Conservation (phyloP, 768 basidiomycete species). For the Favolaschia claudopus region DNA sequence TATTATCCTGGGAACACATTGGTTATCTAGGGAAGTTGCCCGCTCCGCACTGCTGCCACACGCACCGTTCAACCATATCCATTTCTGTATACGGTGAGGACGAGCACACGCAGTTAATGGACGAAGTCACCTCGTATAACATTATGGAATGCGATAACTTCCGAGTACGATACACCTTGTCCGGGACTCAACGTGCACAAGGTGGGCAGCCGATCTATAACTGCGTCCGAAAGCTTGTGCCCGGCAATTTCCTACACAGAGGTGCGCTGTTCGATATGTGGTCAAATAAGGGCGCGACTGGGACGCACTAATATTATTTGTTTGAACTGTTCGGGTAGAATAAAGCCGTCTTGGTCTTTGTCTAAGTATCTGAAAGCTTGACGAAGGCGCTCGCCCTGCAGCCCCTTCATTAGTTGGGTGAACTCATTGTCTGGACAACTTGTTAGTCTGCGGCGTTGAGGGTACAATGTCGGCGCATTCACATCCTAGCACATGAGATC, state of each 20-base stretch:
- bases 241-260: conserved; percentile 89
- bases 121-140: conserved; percentile 79
- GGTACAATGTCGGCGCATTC: conserved; percentile 37
- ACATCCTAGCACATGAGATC: conserved; percentile 92
- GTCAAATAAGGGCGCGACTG: not conserved
- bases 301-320: conserved; percentile 86
- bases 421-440: conserved; percentile 83
- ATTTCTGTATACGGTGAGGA: conserved; percentile 64
- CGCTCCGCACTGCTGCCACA: conserved; percentile 5
- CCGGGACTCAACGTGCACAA: conserved; percentile 90
- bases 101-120: not conserved
- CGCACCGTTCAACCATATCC: conserved; percentile 93
- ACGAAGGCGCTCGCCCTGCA: conserved; percentile 96
- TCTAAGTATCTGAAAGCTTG: conserved; percentile 96
- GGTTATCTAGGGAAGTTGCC: conserved; percentile 8
- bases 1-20: conserved; percentile 64
- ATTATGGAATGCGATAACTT: conserved; percentile 97
- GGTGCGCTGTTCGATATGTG: conserved; percentile 1
- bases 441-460: conserved; percentile 21
- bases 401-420: conserved; percentile 97
- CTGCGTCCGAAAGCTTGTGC: conserved; percentile 94
- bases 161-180: conserved; percentile 92
- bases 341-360: conserved; percentile 90
- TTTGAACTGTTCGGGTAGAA: conserved; percentile 93
- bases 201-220: conserved; percentile 92